Percentiles rank a stretch among this genome's conserved stretches.
These are phyloP conservation scores for Hamigera avellanea DNA, from an alignment of 495 filamentous ascomycete genomes.

Conservation along the genomic window DNA sequence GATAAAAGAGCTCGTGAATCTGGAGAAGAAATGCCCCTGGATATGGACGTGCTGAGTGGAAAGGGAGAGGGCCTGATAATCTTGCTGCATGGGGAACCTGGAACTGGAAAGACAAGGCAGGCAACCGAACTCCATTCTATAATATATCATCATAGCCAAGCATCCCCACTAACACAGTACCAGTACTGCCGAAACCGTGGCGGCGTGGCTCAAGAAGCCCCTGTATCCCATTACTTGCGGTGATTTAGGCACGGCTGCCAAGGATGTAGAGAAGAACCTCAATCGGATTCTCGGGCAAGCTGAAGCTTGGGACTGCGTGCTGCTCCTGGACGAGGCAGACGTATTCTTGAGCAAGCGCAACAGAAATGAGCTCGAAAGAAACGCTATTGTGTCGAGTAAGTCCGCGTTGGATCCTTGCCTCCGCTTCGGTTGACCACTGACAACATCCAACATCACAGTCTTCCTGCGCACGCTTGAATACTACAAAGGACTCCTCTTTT, in stretches of 20 bases:
- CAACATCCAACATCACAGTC: slow-evolving; percentile 7
- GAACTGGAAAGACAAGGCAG: slow-evolving; percentile 30
- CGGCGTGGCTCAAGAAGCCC: slow-evolving; percentile 14
- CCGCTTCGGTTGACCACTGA: background rate
- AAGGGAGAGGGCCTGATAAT: slow-evolving; percentile 38
- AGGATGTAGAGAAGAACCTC: slow-evolving; percentile 30
- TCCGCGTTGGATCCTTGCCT: slow-evolving; percentile 26
- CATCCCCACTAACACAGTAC: too few relatives aligned
- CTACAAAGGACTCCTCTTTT: slow-evolving; percentile 26
- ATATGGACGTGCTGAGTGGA: slow-evolving; percentile 14
- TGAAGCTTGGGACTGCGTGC: slow-evolving; percentile 32
- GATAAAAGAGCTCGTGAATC: background rate
- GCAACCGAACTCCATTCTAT: too few relatives aligned
- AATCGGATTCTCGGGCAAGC: slow-evolving; percentile 27
- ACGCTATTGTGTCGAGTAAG: slow-evolving; percentile 37
- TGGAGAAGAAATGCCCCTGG: background rate
- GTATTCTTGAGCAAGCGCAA: slow-evolving; percentile 40
- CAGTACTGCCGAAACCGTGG: slow-evolving; percentile 22
- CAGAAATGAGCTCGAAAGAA: slow-evolving; percentile 29
- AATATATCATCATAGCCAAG: too few relatives aligned
- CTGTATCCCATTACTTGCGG: slow-evolving; percentile 20
- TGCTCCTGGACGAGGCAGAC: slow-evolving; percentile 47
- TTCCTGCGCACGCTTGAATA: slow-evolving; percentile 45
- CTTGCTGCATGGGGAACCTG: slow-evolving; percentile 41
- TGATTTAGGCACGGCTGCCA: slow-evolving; percentile 25